These are phyloP conservation scores for Solanum paucissectum DNA, from an alignment of 257 asterid species.

Conservation along the genomic window DNA sequence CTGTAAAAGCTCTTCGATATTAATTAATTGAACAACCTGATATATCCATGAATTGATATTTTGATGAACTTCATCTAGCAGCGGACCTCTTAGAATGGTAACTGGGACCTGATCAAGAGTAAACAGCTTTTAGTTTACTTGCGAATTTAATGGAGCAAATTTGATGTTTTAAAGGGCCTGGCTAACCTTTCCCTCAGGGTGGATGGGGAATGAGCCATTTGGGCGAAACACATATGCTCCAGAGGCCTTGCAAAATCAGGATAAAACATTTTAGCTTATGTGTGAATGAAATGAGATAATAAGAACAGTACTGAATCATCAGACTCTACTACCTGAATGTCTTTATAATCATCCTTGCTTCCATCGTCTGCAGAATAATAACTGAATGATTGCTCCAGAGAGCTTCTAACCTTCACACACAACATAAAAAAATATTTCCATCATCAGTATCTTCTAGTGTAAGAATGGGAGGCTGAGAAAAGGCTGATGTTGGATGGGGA, in stretches of 20 bases:
- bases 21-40: conserved; percentile 47
- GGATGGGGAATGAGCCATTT: conserved; percentile 47
- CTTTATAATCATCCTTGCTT: conserved; percentile 18
- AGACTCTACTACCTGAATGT: conserved; percentile 41
- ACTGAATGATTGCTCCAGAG: conserved; percentile 76
- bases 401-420: conserved; percentile 44
- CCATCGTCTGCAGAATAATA: conserved; percentile 68
- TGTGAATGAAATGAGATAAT: neutral
- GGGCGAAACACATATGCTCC: conserved; percentile 96
- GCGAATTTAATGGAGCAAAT: neutral
- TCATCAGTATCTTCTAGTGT: neutral
- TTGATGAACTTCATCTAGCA: conserved; percentile 92
- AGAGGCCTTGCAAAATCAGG: conserved; percentile 48
- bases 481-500: neutral
- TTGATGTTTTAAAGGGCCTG: neutral
- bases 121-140: conserved; percentile 9
- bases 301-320: neutral
- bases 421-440: neutral
- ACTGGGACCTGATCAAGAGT: conserved; percentile 33
- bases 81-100: conserved; percentile 63
- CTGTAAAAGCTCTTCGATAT: neutral
- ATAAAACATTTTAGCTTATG: neutral
- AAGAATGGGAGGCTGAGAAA: neutral
- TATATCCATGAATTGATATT: conserved; percentile 68
- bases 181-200: conserved; percentile 45